Percentiles rank a stretch among this genome's conserved stretches.
These are phyloP conservation scores for Berberis thunbergii DNA, from an alignment of 164 flowering plant genomes.

Conservation along the genomic window DNA sequence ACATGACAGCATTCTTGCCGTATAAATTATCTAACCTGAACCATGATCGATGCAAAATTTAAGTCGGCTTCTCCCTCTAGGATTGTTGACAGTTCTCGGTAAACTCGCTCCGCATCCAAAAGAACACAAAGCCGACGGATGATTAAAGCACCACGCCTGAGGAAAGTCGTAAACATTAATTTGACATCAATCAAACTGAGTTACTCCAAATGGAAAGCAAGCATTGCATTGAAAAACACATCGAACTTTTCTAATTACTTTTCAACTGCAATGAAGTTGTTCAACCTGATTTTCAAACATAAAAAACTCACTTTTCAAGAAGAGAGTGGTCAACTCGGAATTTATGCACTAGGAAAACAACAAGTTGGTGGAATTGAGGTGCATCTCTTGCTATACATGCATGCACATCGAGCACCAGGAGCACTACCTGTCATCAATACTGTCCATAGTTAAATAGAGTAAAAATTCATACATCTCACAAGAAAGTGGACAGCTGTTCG, in stretches of 20 bases:
- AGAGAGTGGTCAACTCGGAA: conserved; percentile 68
- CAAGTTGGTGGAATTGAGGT: conserved; percentile 66
- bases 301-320: conserved; percentile 74
- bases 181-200: no score
- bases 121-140: conserved; percentile 88
- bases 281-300: not conserved
- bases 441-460: not conserved
- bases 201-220: not conserved
- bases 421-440: conserved; percentile 61
- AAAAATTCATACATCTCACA: no score
- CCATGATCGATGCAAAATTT: conserved; percentile 90
- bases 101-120: conserved; percentile 83
- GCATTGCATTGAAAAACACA: not conserved
- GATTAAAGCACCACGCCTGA: conserved; percentile 93
- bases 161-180: not conserved
- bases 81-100: conserved; percentile 75
- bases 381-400: conserved; percentile 89
- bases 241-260: not conserved
- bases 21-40: conserved; percentile 55
- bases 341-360: conserved; percentile 59
- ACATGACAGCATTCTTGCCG: not conserved
- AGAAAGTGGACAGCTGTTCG: no score
- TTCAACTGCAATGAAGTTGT: not conserved
- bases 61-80: conserved; percentile 77
- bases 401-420: conserved; percentile 88